These are phyloP conservation scores for Podaxis mareebaensis DNA, from an alignment of 768 basidiomycete species.

Conservation along the genomic window DNA sequence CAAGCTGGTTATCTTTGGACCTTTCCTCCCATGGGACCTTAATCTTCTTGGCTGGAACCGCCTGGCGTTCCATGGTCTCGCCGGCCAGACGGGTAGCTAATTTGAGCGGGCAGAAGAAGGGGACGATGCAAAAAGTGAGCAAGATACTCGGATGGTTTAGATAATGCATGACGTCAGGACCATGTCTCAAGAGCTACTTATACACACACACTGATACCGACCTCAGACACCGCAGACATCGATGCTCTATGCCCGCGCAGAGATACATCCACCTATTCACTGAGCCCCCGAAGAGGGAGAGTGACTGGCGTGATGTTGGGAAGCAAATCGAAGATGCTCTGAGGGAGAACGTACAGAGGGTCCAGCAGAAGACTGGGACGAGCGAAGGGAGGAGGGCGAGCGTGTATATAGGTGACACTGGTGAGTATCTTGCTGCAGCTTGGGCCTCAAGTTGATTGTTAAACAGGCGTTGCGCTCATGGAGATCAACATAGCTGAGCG, in stretches of 20 bases:
- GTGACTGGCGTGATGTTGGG: constrained; percentile 24
- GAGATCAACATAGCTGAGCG: constrained; percentile 24
- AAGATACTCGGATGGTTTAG: neutral
- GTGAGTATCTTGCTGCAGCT: constrained; percentile 17
- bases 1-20: too few relatives aligned
- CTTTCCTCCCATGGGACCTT: too few relatives aligned
- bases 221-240: neutral
- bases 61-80: too few relatives aligned
- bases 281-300: constrained; percentile 18
- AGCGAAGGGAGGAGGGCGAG: constrained; percentile 20
- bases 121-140: too few relatives aligned
- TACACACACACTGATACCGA: neutral
- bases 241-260: neutral
- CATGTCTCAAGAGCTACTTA: neutral
- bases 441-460: neutral
- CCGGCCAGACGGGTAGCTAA: neutral
- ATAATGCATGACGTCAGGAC: constrained; percentile 4
- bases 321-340: constrained; percentile 27
- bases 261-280: constrained; percentile 23
- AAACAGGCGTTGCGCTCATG: constrained; percentile 28
- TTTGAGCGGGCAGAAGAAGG: neutral
- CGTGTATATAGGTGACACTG: constrained; percentile 29
- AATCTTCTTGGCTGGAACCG: too few relatives aligned
- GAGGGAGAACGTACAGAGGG: constrained; percentile 22
- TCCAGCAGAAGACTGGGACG: constrained; percentile 23